Evolutionary conservation across 2,329 filamentous ascomycete genomes (phyloP).

Genomic region (Trichophyton rubrum): DNA sequence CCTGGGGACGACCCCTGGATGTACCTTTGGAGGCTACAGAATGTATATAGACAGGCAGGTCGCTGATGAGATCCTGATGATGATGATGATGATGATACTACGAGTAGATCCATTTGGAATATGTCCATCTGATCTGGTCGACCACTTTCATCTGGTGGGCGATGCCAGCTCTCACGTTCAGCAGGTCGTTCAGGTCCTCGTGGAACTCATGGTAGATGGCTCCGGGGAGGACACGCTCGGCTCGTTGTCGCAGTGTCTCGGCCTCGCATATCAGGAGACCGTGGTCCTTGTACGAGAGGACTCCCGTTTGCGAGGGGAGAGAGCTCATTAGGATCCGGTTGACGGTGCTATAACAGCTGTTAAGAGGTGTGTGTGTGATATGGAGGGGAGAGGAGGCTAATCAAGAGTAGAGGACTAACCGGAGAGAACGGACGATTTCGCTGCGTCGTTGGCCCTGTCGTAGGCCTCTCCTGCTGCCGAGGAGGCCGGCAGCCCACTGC

Average conservation of each 20-base stretch:
- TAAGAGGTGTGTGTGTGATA: not conserved
- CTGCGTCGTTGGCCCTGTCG: conserved; percentile 53
- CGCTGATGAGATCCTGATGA: no score
- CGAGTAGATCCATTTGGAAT: conserved; percentile 56
- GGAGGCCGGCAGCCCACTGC: conserved; percentile 56
- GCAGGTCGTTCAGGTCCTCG: conserved; percentile 75
- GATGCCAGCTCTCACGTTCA: conserved; percentile 65
- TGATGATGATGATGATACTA: not conserved
- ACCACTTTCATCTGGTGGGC: conserved; percentile 66
- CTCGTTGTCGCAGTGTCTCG: conserved; percentile 63
- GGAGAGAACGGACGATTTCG: conserved; percentile 62
- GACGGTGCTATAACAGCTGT: conserved; percentile 52
- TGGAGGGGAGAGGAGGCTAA: not conserved
- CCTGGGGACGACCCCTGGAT: no score
- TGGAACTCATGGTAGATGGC: conserved; percentile 72
- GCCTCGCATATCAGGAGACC: conserved; percentile 82
- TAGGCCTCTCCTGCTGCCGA: conserved; percentile 59
- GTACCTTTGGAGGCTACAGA: not conserved
- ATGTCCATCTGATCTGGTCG: conserved; percentile 80
- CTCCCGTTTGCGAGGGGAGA: conserved; percentile 55
- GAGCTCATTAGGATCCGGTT: conserved; percentile 65
- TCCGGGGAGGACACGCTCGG: conserved; percentile 54
- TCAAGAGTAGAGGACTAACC: conserved; percentile 32
- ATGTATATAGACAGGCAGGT: not conserved
- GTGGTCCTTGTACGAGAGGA: conserved; percentile 84